phyloP scores from a whole-genome alignment of 1,284 basidiomycete genomes.

The Trichosporon inkin region DNA sequence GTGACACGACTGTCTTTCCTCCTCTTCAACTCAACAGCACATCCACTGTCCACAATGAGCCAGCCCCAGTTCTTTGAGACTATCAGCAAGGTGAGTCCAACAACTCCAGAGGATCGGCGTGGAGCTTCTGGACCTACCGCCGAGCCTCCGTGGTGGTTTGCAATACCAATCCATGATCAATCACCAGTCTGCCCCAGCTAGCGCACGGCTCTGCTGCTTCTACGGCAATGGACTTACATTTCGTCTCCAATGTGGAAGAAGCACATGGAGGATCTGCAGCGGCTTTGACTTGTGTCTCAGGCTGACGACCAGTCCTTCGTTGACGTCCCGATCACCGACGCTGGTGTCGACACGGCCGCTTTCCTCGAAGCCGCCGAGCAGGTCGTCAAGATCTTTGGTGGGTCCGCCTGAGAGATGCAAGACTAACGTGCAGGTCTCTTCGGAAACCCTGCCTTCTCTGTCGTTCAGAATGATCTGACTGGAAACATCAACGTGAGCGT shows the following conservation, averaged over 20 bases:
- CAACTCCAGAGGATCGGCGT: too few species aligned
- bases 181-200: too few species aligned
- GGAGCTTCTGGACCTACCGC: not conserved
- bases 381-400: constrained; percentile 86
- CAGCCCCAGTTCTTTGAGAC: constrained; percentile 72
- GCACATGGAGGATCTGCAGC: too few species aligned
- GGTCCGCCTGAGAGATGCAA: constrained; percentile 30
- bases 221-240: not conserved
- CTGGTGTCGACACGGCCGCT: constrained; percentile 78
- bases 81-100: constrained; percentile 63
- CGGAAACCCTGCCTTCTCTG: constrained; percentile 75
- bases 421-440: constrained; percentile 64
- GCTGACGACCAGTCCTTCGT: constrained; percentile 63
- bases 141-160: not conserved
- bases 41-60: constrained; percentile 57
- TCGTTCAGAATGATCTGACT: constrained; percentile 82
- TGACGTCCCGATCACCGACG: constrained; percentile 80
- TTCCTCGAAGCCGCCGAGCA: constrained; percentile 90
- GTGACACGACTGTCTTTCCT: not conserved
- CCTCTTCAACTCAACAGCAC: not conserved
- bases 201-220: not conserved
- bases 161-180: too few species aligned
- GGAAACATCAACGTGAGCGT: constrained; percentile 81
- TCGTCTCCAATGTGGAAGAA: too few species aligned
- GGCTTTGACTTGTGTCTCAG: not conserved